Evolutionary conservation across 140 eudicot genomes (phyloP).

Genomic region (Cichorium intybus): DNA sequence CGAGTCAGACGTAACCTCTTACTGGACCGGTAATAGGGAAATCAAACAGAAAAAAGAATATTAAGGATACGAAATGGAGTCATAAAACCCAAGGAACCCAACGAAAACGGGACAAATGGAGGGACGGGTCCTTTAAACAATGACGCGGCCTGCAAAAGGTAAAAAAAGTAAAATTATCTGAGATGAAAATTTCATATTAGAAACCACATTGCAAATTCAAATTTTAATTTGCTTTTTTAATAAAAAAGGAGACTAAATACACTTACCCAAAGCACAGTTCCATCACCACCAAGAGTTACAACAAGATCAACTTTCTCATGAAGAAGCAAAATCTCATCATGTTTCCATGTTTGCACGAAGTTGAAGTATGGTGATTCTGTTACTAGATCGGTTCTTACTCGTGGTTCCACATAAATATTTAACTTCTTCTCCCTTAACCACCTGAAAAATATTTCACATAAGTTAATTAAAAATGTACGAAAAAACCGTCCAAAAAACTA

Average conservation of each 20-base stretch:
- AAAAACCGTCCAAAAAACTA: neutral
- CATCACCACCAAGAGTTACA: slow-evolving; percentile 99
- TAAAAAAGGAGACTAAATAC: slow-evolving; percentile 7
- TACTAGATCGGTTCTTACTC: slow-evolving; percentile 78
- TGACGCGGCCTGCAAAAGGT: slow-evolving; percentile 90
- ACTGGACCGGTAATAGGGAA: too few species aligned
- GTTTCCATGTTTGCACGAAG: slow-evolving; percentile 88
- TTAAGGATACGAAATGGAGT: slow-evolving; percentile 92
- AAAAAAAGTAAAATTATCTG: neutral
- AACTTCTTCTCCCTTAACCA: slow-evolving; percentile 78
- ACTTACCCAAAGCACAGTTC: slow-evolving; percentile 99
- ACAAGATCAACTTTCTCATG: slow-evolving; percentile 92
- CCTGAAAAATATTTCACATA: slow-evolving; percentile 30
- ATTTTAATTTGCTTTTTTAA: too few species aligned
- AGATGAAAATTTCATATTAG: neutral
- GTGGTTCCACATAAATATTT: slow-evolving; percentile 79
- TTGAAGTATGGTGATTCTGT: slow-evolving; percentile 65
- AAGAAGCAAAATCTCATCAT: slow-evolving; percentile 62
- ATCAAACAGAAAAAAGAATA: neutral
- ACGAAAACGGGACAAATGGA: slow-evolving; percentile 89
- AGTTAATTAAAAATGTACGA: neutral
- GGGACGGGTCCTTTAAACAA: slow-evolving; percentile 98
- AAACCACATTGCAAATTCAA: neutral
- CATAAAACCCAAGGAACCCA: slow-evolving; percentile 97
- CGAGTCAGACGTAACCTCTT: too few species aligned